These are phyloP conservation scores for Ophiosphaerella herpotricha DNA, from an alignment of 2,329 filamentous ascomycete genomes.

Conservation along the genomic window DNA sequence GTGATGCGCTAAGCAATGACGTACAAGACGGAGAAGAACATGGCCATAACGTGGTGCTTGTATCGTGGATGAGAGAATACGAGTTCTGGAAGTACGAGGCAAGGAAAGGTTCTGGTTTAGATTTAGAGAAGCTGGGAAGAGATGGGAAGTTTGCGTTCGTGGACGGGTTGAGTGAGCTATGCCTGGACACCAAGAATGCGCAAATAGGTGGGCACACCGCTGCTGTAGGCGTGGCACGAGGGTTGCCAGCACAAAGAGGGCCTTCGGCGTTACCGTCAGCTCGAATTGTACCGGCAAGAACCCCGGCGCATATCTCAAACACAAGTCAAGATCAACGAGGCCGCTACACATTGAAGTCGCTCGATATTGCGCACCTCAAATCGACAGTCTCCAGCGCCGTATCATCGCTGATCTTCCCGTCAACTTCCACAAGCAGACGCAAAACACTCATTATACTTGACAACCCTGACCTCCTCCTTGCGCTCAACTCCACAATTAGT, in stretches of 20 bases:
- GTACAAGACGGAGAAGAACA: conserved; percentile 35
- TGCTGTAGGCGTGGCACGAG: neutral
- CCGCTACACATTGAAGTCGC: conserved; percentile 30
- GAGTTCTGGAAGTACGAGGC: conserved; percentile 78
- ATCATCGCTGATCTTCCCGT: conserved; percentile 17
- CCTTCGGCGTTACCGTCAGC: conserved; percentile 16
- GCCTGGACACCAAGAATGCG: conserved; percentile 32
- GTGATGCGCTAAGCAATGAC: conserved; percentile 48
- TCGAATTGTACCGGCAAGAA: conserved; percentile 15
- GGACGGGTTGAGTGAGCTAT: conserved; percentile 71
- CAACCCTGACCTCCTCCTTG: conserved; percentile 50
- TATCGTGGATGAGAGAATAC: conserved; percentile 80
- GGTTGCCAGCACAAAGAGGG: neutral
- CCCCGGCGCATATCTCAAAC: neutral
- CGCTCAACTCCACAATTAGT: conserved; percentile 33
- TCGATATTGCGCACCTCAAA: conserved; percentile 31
- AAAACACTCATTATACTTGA: conserved; percentile 53
- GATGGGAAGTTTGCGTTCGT: conserved; percentile 71
- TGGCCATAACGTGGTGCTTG: conserved; percentile 64
- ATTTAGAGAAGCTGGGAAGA: conserved; percentile 65
- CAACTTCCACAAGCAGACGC: conserved; percentile 8
- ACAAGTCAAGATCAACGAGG: conserved; percentile 7
- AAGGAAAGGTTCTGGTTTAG: conserved; percentile 71
- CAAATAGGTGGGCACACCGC: conserved; percentile 2
- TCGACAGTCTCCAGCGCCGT: conserved; percentile 33